Percentiles rank a stretch among this genome's conserved stretches.
These are phyloP conservation scores for Tolypocladium sp. DNA, from an alignment of 2,329 filamentous ascomycete genomes.

Conservation along the genomic window DNA sequence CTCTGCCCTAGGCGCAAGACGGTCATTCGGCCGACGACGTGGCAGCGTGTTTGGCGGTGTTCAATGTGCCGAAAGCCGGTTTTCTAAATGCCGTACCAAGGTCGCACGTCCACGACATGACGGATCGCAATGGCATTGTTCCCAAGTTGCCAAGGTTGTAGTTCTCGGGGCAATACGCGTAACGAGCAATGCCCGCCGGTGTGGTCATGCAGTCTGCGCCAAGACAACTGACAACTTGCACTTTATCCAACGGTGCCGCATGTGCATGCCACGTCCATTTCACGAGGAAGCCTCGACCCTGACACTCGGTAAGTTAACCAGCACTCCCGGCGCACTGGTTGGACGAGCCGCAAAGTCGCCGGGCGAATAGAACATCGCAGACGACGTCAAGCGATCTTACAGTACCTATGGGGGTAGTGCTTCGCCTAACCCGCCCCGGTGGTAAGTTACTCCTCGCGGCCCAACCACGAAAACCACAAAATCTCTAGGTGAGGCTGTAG, in stretches of 20 bases:
- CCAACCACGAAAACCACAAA: background rate
- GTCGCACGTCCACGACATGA: background rate
- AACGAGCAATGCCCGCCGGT: no score
- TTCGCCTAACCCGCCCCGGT: background rate
- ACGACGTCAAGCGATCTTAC: no score
- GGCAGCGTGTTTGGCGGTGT: background rate
- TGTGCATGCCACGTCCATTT: background rate
- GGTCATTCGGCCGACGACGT: background rate
- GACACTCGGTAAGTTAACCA: background rate
- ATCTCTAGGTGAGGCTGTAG: background rate
- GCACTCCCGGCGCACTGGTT: background rate
- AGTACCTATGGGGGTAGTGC: background rate
- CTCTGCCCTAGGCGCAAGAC: background rate
- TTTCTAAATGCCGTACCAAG: background rate
- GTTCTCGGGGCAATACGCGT: background rate
- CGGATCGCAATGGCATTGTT: background rate
- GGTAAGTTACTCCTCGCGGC: background rate
- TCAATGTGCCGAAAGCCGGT: background rate
- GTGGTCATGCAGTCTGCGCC: background rate
- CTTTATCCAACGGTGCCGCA: background rate
- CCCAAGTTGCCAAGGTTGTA: background rate
- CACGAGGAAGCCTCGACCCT: background rate
- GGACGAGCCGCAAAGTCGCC: background rate
- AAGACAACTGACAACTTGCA: background rate
- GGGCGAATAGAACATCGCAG: no score